phyloP scores from a whole-genome alignment of 768 basidiomycete species.

The Boletus tomentosulus region DNA sequence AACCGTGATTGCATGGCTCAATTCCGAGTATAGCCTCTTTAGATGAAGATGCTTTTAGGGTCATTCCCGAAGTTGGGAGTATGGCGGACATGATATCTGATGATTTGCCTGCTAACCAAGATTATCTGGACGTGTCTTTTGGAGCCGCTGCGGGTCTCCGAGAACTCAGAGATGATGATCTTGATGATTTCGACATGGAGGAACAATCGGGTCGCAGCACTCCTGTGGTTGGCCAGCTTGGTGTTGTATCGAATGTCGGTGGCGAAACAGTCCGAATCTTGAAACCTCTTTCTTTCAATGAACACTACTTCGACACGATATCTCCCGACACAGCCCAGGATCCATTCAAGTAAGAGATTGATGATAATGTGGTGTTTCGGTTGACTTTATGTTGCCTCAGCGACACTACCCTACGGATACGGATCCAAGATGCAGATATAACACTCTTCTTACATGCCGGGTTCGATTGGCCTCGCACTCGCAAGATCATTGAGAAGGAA shows the following conservation, averaged over 20 bases:
- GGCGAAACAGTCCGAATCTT: conserved; percentile 87
- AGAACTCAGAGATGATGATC: conserved; percentile 67
- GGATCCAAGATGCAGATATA: conserved; percentile 58
- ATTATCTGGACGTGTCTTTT: conserved; percentile 84
- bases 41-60: conserved; percentile 78
- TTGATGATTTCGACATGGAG: conserved; percentile 57
- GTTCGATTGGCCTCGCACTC: conserved; percentile 89
- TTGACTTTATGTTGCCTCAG: conserved; percentile 33
- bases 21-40: conserved; percentile 51
- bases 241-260: conserved; percentile 57
- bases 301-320: conserved; percentile 70
- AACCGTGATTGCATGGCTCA: neutral
- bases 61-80: conserved; percentile 69
- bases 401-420: conserved; percentile 48
- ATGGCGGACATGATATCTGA: conserved; percentile 87
- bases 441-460: conserved; percentile 83
- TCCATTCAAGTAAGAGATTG: conserved; percentile 41
- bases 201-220: conserved; percentile 15
- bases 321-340: conserved; percentile 50
- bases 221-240: conserved; percentile 29
- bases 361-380: neutral
- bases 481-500: conserved; percentile 82
- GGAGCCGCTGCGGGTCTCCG: conserved; percentile 73
- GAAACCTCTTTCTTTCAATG: conserved; percentile 58
- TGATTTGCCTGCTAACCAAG: conserved; percentile 83